phyloP scores from a whole-genome alignment of 352 stramenopile genomes.

The Phytophthora colocasiae region DNA sequence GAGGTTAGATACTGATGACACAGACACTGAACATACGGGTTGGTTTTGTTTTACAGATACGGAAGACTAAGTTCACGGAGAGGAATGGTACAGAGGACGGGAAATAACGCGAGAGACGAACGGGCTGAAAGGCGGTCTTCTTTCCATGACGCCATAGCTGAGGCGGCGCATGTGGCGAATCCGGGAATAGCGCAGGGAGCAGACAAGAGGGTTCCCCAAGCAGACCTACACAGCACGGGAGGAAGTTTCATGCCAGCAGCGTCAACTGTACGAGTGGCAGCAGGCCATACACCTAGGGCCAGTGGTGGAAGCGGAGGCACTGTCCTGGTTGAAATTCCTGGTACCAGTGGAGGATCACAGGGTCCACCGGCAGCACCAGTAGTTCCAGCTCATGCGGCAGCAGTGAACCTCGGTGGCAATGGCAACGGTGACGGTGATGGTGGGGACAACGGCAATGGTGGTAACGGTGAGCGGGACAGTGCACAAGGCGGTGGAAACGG shows the following conservation, averaged over 20 bases:
- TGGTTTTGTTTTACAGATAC: background rate
- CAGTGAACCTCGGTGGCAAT: too few species aligned
- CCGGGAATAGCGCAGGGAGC: background rate
- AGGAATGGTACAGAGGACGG: background rate
- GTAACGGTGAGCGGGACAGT: too few species aligned
- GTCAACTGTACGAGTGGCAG: background rate
- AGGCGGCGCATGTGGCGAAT: too few species aligned
- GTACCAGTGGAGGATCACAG: background rate
- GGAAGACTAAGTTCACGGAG: too few species aligned
- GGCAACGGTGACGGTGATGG: too few species aligned
- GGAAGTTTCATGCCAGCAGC: background rate
- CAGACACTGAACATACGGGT: too few species aligned
- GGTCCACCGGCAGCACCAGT: background rate
- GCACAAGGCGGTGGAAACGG: too few species aligned
- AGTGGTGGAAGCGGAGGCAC: background rate
- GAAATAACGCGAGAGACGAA: background rate
- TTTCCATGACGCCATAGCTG: too few species aligned
- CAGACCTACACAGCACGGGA: background rate
- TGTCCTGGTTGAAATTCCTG: background rate
- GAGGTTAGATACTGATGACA: too few species aligned
- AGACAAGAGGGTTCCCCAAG: background rate
- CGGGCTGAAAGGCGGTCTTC: too few species aligned
- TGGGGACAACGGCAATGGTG: too few species aligned
- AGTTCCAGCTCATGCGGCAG: background rate
- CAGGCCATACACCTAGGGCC: background rate